Base-by-base conservation (phyloP, 2,329 filamentous ascomycete genomes). In the Trichoderma cornu-damae region DNA sequence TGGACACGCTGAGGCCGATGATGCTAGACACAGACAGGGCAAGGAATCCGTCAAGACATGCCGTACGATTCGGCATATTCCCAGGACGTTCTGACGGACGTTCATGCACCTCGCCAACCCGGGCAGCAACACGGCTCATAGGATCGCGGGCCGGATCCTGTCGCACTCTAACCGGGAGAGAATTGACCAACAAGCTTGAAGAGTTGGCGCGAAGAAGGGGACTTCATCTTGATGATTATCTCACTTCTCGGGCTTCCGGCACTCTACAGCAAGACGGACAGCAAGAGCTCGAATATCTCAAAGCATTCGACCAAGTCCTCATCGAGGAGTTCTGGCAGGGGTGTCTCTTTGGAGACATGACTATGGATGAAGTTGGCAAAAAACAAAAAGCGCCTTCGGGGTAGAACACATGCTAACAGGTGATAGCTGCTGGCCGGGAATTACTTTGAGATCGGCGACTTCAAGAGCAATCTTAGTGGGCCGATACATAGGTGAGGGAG, bases 291-390 rank as follows among this genome's bases (percentile, higher is more conserved):
- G 18, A 43, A 5, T 65, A 61, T 30, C 60, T 68, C 60, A 54
- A 59, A 16, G 46, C 63, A 46, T 63, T 65, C n/a, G 61, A 67
- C 14, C 57, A 63, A 12, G 42, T 69, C 8, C 34, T 64, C 5
- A 51, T 66, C 6, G 69, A 70, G n/a, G 67, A 70, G 16, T 60
- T 65, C 26, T 71, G 68, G 69, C 69, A 71, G 47, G 58, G 40
- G 4, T 50, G 65, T 1, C 42, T 70, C 1, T 70, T 70, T 16
- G 58, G 60, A n/a, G 66, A 64, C 14, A 28, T 68, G 35, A 70
- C 67, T 4, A 68, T 68, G 54, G 66, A 70, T n/a, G 68, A 71
- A 55, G 68, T 65, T 47, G 53, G 59, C 51, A 2, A 2, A 30
- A 14, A 16, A 2, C 24, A 14, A 16, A 16, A 16, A 22, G 20